Evolutionary conservation across 129 eudicot species (phyloP), one percentile per base, ranked within the genome.

Genomic region (Dittrichia graveolens): DNA sequence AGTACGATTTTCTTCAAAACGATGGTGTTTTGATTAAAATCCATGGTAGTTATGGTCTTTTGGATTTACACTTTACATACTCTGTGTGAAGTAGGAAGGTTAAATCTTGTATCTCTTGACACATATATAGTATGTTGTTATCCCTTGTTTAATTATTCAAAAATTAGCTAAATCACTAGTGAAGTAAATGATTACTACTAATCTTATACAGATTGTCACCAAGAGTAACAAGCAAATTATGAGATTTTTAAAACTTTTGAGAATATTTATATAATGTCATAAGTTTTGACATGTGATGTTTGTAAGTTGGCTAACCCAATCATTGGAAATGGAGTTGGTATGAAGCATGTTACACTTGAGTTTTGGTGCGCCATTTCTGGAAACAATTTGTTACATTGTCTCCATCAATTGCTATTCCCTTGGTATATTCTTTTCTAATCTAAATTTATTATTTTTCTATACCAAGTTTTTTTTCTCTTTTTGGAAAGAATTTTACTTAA

Each of bases 291-390:
- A 14, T 53, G 35, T 43, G 5, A 24, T 55, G 66, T 57, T 38
- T 53, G 8, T 43, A 9, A 18, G 56, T 55, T 12, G 61, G 74
- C 15, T 66, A 76, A 45, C 58, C 48, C 64, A 67, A 66, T 76
- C 15, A 67, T 55, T 45, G 67, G 9, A 9, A 40, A 52, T 24
- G 39, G 55, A 65, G 49, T 9, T 54, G 73, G 66, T 55, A 55
- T 54, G 16, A 12, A 66, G 60, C 80, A 75, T 75, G 80, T 75
- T 34, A 75, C 73, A 44, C 19, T 34, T 10, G 66, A 44, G 37
- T 73, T 52, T 65, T 65, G 14, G 62, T 54, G 79, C 59, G 67
- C 73, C 73, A 75, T 75, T 66, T 66, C 35, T 57, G 74, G 67
- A 66, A 54, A 65, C 58, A 65, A 10, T n/a, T 43, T 75, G 73